Evolutionary conservation across 1,139 yeast species (phyloP), one percentile per base, ranked within the genome.

Genomic region (Hansenula sp.): DNA sequence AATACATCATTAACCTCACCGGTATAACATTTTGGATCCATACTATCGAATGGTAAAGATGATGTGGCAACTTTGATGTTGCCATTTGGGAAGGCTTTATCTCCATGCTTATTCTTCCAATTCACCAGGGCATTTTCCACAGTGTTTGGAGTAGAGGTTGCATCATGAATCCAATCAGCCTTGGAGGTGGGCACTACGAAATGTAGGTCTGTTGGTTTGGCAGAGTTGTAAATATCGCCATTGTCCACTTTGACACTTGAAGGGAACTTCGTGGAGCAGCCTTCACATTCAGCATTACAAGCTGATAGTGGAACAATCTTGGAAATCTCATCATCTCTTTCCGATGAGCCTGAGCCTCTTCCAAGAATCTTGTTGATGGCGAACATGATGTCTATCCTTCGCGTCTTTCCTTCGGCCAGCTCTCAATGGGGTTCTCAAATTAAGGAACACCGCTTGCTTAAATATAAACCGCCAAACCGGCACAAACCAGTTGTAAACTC

Each of bases 141-240:
- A 0, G 83, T 71, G 2, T 75, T 72, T 24, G 64, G 47, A 4
- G 67, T 76, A 39, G 77, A 84, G 10, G 76, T 66, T 12, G 96
- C 89, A 58, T 85, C 85, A 50, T 80, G 94, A 7, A 66, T 69
- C 98, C 99, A 93, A 64, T 93, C 96, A 1, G 77, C 62, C 54
- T 82, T 81, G 13, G 94, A 95, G 0, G 97, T 89, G 2, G 96
- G 83, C 0, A 91, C 81, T 17, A 90, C 65, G 29, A 89, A 68
- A 54, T 91, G 97, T 19, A 84, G 59, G 7, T 81, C 84, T 46
- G 79, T 81, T 2, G 85, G 81, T 51, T 75, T 75, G 1, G 95
- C 81, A 4, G 90, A 72, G 45, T 85, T 81, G 79, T 86, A 89
- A 32, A 93, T 70, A 7, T 80, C 74, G 28, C 68, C 64, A 9